A percentile compares a stretch with the other conserved stretches of the same genome.
These are phyloP conservation scores for Hypomyces rosellus DNA, from an alignment of 2,329 filamentous ascomycete species.

Conservation along the genomic window DNA sequence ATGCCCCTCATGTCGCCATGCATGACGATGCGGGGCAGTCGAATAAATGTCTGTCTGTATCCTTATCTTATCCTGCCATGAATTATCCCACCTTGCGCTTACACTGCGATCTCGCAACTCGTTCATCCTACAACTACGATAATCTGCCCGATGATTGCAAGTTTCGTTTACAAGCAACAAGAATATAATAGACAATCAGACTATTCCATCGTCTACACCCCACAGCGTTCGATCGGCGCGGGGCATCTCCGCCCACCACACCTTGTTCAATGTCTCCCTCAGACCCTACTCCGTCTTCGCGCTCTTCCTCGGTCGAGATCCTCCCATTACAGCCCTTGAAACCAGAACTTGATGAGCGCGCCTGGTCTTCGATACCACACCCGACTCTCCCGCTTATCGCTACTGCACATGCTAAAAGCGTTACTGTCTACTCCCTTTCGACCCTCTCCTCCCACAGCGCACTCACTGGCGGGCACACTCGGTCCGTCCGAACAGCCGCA, in stretches of 20 bases:
- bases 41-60: too few relatives aligned
- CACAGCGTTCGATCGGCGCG: too few relatives aligned
- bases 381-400: slow-evolving; percentile 82
- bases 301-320: slow-evolving; percentile 24
- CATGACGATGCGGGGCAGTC: too few relatives aligned
- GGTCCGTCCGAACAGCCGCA: slow-evolving; percentile 75
- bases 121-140: too few relatives aligned
- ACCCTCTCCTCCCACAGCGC: slow-evolving; percentile 73
- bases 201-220: too few relatives aligned
- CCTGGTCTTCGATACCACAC: slow-evolving; percentile 82
- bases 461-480: slow-evolving; percentile 82
- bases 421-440: slow-evolving; percentile 82
- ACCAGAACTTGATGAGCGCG: slow-evolving; percentile 59
- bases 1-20: too few relatives aligned
- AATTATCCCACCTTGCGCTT: too few relatives aligned
- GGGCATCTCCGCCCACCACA: not conserved
- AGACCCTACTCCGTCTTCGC: slow-evolving; percentile 8
- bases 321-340: slow-evolving; percentile 44
- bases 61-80: too few relatives aligned
- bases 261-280: slow-evolving; percentile 20
- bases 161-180: too few relatives aligned
- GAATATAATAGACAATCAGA: too few relatives aligned
- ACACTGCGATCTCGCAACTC: too few relatives aligned
- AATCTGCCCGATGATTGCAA: too few relatives aligned
- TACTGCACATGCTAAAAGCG: slow-evolving; percentile 79